Base-by-base conservation (phyloP, 768 basidiomycete genomes). In the Macrolepiota fuliginosa region DNA sequence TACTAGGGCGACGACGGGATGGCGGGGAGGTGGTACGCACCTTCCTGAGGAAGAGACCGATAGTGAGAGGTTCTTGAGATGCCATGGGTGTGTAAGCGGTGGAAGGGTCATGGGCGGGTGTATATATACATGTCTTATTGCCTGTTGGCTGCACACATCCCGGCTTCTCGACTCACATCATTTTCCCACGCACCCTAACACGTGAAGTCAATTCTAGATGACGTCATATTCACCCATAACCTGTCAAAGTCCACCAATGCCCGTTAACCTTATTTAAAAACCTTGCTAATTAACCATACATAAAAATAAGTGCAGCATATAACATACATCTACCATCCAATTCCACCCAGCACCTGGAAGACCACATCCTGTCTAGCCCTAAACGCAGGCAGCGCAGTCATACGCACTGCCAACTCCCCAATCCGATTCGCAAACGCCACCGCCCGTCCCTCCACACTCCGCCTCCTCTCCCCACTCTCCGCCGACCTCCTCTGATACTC, bases 391-490 rank as follows among this genome's bases (percentile, higher is more conserved):
- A 95, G 72, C 68, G 77, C 79, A 52, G 87, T 91, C 82, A 94
- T 84, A 0, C 77, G 81, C 64, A 95, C 67, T 63, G 88, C 87
- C 12, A 94, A 78, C 22, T 80, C 82, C 71, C 92, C 94, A 54
- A 94, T 83, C 60, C 89, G 72, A 70, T 94, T 94, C 27, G 88
- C 82, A 70, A 95, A 89, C 47, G 83, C 77, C 59, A 91, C 84
- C 7, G 88, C 85, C 11, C 82, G 74, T 2, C 89, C 90, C 62
- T 88, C 82, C 0, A 84, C 74, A 62, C 86, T 90, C 69, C 79
- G 71, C 65, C 80, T 73, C 63, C 75, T 75, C 61, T 73, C 68
- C 15, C 65, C 67, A 54, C 73, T 73, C 61, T 71, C 72, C 49
- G 62, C 51, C 39, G 67, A 72, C 70, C 62, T 74, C 57, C 65